These are phyloP conservation scores for Teratosphaeriaceae sp. DNA, from an alignment of 2,329 filamentous ascomycete species.

Conservation along the genomic window DNA sequence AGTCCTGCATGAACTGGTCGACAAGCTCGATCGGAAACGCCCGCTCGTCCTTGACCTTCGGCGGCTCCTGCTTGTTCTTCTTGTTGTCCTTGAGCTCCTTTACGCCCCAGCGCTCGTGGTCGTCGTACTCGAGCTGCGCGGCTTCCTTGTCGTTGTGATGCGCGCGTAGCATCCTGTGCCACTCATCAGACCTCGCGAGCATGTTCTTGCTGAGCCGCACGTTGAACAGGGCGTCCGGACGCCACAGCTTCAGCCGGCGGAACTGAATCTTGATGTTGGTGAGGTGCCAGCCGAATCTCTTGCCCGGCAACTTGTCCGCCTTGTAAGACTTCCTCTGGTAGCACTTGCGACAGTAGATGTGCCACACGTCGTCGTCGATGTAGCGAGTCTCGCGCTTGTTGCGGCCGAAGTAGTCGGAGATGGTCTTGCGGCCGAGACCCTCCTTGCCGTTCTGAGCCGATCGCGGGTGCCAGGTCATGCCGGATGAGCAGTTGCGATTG, in stretches of 20 bases:
- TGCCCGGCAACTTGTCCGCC: neutral
- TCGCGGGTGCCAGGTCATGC: constrained; percentile 15
- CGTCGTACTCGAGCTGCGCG: constrained; percentile 8
- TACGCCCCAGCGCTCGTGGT: constrained; percentile 4
- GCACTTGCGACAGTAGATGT: constrained; percentile 72
- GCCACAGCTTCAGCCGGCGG: constrained; percentile 24
- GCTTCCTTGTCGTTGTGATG: constrained; percentile 13
- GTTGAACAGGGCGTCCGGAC: constrained; percentile 24
- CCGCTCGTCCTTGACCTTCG: constrained; percentile 10
- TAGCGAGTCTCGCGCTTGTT: constrained; percentile 71
- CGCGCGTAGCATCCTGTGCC: constrained; percentile 15
- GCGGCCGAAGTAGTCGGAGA: constrained; percentile 44
- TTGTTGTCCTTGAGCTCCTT: constrained; percentile 13
- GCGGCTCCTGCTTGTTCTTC: constrained; percentile 2
- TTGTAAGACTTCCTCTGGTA: constrained; percentile 56
- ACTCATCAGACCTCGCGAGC: constrained; percentile 16
- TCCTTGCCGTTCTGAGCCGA: constrained; percentile 6
- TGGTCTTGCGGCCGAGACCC: constrained; percentile 12
- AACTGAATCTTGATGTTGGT: constrained; percentile 20
- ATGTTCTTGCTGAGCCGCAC: constrained; percentile 22
- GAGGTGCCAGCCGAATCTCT: constrained; percentile 12
- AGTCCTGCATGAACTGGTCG: constrained; percentile 17
- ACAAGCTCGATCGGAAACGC: constrained; percentile 14
- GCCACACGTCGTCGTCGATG: constrained; percentile 65
- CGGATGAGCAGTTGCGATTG: constrained; percentile 15